A percentile compares a stretch with the other conserved stretches of the same genome.
phyloP scores from a whole-genome alignment of 1,284 basidiomycete species.

The Phylloporus sp. region DNA sequence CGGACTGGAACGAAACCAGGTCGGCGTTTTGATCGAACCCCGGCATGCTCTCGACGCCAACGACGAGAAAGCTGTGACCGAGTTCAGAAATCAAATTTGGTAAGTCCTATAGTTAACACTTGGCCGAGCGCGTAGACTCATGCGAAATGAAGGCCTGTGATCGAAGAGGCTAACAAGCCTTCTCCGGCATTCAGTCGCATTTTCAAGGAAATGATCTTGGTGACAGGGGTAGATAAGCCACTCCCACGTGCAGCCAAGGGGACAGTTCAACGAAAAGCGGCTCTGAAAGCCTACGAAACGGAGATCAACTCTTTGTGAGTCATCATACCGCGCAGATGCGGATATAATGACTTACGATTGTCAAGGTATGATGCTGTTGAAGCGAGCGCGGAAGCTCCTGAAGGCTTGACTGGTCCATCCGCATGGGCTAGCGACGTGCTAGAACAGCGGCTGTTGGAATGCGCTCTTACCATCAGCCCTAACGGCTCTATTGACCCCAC shows the following conservation, averaged over 20 bases:
- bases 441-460: slow-evolving; percentile 34
- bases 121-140: background rate
- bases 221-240: slow-evolving; percentile 26
- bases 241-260: slow-evolving; percentile 31
- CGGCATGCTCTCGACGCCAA: slow-evolving; percentile 2
- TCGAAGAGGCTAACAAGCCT: slow-evolving; percentile 34
- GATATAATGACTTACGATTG: background rate
- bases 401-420: slow-evolving; percentile 19
- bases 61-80: slow-evolving; percentile 27
- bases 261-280: slow-evolving; percentile 27
- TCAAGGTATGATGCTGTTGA: slow-evolving; percentile 35
- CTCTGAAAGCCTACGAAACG: slow-evolving; percentile 24
- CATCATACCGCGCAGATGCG: fast-evolving
- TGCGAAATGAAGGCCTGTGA: slow-evolving; percentile 19
- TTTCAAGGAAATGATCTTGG: slow-evolving; percentile 36
- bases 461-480: slow-evolving; percentile 29
- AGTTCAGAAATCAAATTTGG: slow-evolving; percentile 44
- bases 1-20: slow-evolving; percentile 42
- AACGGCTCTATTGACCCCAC: slow-evolving; percentile 14
- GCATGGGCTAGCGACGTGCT: slow-evolving; percentile 30
- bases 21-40: slow-evolving; percentile 47
- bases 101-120: slow-evolving; percentile 22
- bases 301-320: slow-evolving; percentile 35
- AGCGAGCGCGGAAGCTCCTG: slow-evolving; percentile 18
- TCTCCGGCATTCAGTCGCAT: slow-evolving; percentile 35